Conservation (phyloP, 768 basidiomycete species). For the Psilocybe sp. region DNA sequence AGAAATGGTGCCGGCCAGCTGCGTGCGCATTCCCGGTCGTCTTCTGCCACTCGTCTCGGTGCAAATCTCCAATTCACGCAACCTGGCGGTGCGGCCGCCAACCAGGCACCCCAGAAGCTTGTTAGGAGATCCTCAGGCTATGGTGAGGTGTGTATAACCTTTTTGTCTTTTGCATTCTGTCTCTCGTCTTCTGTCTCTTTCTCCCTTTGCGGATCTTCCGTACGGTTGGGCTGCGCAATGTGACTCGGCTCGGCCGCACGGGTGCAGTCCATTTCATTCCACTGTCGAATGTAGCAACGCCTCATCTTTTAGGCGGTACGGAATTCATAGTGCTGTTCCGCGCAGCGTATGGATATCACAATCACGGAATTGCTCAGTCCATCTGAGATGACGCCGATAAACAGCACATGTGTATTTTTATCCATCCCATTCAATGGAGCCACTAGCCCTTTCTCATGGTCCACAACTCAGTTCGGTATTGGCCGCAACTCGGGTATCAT, state of each 20-base stretch:
- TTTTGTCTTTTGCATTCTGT: constrained; percentile 3
- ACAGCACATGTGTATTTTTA: too few species aligned
- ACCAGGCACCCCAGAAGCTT: constrained; percentile 15
- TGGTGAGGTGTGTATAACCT: constrained; percentile 13
- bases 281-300: too few species aligned
- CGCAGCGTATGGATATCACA: too few species aligned
- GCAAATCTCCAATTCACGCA: constrained; percentile 68
- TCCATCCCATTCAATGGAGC: constrained; percentile 11
- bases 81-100: constrained; percentile 44
- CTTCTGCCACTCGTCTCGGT: constrained; percentile 58
- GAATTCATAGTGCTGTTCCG: too few species aligned
- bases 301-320: too few species aligned
- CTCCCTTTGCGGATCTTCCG: constrained; percentile 5
- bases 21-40: constrained; percentile 63
- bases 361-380: too few species aligned
- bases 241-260: too few species aligned
- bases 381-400: too few species aligned
- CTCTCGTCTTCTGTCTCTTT: constrained; percentile 10
- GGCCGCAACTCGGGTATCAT: neutral
- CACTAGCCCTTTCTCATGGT: neutral
- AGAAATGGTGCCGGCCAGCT: constrained; percentile 43
- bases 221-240: too few species aligned
- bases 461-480: neutral
- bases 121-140: too few species aligned
- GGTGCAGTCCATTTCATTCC: too few species aligned